phyloP scores from a whole-genome alignment of 331 rosid species.

The Erythrophleum ivorense region DNA sequence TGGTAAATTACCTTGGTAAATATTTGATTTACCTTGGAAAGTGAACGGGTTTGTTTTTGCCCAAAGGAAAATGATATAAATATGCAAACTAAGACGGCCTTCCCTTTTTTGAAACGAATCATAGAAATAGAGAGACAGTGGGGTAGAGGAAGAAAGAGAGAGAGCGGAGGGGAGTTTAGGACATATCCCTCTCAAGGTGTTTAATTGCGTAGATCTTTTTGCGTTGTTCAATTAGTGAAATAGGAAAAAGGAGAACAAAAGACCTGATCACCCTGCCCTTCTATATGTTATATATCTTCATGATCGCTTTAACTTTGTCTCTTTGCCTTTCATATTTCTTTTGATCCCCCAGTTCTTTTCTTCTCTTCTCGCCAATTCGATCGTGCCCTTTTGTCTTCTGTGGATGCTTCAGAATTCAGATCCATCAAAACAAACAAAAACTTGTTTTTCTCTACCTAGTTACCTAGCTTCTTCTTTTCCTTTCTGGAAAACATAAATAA shows the following conservation, averaged over 20 bases:
- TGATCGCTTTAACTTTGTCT: conserved; percentile 40
- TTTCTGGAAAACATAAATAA: conserved; percentile 15
- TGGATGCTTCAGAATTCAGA: conserved; percentile 44
- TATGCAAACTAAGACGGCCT: conserved; percentile 24
- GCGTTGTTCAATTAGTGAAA: conserved; percentile 29
- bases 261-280: neutral
- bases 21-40: neutral
- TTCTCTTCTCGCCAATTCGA: conserved; percentile 32
- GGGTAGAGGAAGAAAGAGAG: conserved; percentile 29
- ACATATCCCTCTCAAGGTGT: conserved; percentile 33
- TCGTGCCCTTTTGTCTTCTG: conserved; percentile 46
- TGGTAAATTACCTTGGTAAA: conserved; percentile 34
- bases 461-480: neutral
- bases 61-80: conserved; percentile 23
- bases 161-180: neutral
- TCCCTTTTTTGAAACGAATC: conserved; percentile 25
- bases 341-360: conserved; percentile 46
- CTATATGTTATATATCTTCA: neutral
- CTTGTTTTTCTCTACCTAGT: neutral
- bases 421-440: conserved; percentile 43
- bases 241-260: conserved; percentile 10
- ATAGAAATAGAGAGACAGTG: conserved; percentile 1
- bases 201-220: conserved; percentile 44
- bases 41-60: neutral
- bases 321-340: conserved; percentile 30